Conservation (phyloP, 2,329 filamentous ascomycete species). For the Botryotinia narcissicola region DNA sequence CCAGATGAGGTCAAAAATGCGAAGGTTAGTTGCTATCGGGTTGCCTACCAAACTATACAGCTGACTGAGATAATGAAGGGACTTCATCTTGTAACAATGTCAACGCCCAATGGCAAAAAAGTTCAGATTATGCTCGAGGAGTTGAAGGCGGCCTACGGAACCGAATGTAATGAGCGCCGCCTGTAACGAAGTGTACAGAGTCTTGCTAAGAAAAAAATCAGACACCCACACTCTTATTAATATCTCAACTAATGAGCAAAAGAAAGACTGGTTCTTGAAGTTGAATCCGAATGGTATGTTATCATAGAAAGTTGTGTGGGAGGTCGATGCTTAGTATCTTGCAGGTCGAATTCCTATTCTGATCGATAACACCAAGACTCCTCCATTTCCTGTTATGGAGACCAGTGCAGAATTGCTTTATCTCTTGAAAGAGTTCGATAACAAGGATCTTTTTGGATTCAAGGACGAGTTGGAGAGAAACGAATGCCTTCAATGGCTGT, state of each 20-base stretch:
- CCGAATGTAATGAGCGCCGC: conserved; percentile 43
- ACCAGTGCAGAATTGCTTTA: conserved; percentile 53
- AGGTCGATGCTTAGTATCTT: neutral
- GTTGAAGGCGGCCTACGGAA: conserved; percentile 49
- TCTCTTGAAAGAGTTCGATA: conserved; percentile 47
- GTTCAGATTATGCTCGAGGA: conserved; percentile 56
- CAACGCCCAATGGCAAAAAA: conserved; percentile 52
- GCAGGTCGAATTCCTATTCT: conserved; percentile 48
- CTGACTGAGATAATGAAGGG: conserved; percentile 36
- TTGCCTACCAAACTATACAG: neutral
- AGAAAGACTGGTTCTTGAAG: conserved; percentile 53
- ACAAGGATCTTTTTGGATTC: conserved; percentile 51
- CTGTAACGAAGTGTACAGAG: neutral
- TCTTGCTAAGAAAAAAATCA: neutral
- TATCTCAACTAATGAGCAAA: conserved; percentile 49
- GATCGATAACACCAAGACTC: conserved; percentile 49
- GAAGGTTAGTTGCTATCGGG: conserved; percentile 16
- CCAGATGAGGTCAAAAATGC: conserved; percentile 26
- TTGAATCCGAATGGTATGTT: conserved; percentile 46
- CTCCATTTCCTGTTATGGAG: conserved; percentile 52
- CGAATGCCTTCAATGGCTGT: conserved; percentile 51
- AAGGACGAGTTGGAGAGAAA: conserved; percentile 50
- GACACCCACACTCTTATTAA: conserved; percentile 23
- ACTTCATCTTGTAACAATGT: conserved; percentile 51
- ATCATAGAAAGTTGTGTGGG: too few species aligned